Base-by-base conservation (phyloP, 495 filamentous ascomycete species). In the Hypoxylon rickii region DNA sequence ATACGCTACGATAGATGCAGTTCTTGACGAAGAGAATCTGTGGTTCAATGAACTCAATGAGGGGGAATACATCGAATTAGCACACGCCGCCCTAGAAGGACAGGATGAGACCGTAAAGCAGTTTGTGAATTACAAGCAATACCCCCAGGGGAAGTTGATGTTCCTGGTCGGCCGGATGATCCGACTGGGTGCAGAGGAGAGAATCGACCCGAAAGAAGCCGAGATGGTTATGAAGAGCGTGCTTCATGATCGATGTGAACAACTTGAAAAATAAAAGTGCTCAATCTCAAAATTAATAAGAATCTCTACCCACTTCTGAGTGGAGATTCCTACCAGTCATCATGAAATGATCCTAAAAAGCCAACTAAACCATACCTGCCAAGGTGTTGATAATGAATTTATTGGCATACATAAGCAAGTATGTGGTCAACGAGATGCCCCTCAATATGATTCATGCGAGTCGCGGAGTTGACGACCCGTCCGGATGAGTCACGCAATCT, bases 161-260 rank as follows among this genome's bases (percentile, higher is more conserved):
- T 97, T 86, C 71, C 85, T 97, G 56, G 86, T 98, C 3, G 94
- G 94, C 13, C 87, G 88, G 72, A 94, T 97, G 89, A 90, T 98
- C 80, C 79, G 83, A 40, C 73, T 75, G 29, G 87, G 90, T 6
- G 82, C 83, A 21, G 85, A 90, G 59, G 88, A 91, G 26, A 86
- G 82, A 3, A 85, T 96, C 24, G 86, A 95, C 71, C 86, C 93
- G 4, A 77, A 72, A 42, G 82, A 78, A 55, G 95, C 90, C 0
- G 86, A 88, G 74, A 74, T 71, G 53, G 73, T 86, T 15, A 70
- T 96, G 64, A 78, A 77, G 62, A 72, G 73, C 49, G 63, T 86
- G 39, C 73, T 89, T 38, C 62, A 79, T 55, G 63, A 61, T n/a
- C n/a, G n/a, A n/a, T n/a, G n/a, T n/a, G n/a, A n/a, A n/a, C n/a